Evolutionary conservation across 345 rosid species (phyloP).

Genomic region (Triadica sebifera): DNA sequence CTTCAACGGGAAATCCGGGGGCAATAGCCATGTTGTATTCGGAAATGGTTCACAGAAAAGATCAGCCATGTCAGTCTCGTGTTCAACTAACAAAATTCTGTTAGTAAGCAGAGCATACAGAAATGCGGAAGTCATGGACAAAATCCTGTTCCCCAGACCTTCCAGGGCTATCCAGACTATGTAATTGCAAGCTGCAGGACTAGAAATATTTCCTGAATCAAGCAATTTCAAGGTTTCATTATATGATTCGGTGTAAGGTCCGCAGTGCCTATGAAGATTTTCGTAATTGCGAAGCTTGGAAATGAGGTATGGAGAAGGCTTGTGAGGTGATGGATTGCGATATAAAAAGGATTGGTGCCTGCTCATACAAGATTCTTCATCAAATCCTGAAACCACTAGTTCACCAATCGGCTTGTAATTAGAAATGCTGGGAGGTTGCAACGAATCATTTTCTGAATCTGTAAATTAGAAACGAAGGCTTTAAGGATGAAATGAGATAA

Average conservation of each 20-base stretch:
- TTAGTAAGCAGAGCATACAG: slow-evolving; percentile 28
- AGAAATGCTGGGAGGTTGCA: background rate
- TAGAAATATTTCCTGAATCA: background rate
- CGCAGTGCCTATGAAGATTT: slow-evolving; percentile 20
- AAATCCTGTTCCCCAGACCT: slow-evolving; percentile 29
- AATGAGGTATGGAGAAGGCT: slow-evolving; percentile 19
- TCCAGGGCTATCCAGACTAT: slow-evolving; percentile 10
- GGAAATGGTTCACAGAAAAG: slow-evolving; percentile 28
- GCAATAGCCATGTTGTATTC: slow-evolving; percentile 18
- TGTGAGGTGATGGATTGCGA: slow-evolving; percentile 4
- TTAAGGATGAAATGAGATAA: background rate
- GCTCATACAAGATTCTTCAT: slow-evolving; percentile 21
- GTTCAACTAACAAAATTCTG: slow-evolving; percentile 13
- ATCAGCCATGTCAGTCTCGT: slow-evolving; percentile 10
- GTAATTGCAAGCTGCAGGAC: slow-evolving; percentile 17
- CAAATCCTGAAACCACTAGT: slow-evolving; percentile 14
- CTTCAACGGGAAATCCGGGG: slow-evolving; percentile 8
- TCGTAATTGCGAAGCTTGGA: slow-evolving; percentile 23
- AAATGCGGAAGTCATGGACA: slow-evolving; percentile 21
- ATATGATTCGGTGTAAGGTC: slow-evolving; percentile 15
- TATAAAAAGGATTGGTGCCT: slow-evolving; percentile 3
- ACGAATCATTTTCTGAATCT: background rate
- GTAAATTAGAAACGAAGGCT: background rate
- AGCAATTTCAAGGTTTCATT: background rate
- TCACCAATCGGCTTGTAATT: slow-evolving; percentile 7